Conservation (phyloP, 768 basidiomycete genomes). For the Albatrellus ellisii region DNA sequence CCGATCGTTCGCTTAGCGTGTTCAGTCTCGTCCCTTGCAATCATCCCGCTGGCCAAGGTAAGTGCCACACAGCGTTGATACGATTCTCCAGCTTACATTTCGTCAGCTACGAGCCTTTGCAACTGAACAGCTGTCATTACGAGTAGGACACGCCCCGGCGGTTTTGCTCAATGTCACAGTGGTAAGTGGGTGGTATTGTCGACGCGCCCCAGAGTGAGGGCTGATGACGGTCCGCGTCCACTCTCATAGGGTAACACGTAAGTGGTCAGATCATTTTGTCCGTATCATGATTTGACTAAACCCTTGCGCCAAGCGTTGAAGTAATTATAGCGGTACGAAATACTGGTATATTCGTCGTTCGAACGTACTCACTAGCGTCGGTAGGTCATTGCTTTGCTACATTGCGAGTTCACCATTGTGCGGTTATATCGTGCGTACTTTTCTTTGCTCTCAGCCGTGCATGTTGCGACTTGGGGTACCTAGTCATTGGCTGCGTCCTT, state of each 20-base stretch:
- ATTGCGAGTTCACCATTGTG: slow-evolving; percentile 31
- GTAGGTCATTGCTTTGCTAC: slow-evolving; percentile 31
- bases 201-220: slow-evolving; percentile 1
- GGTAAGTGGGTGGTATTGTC: slow-evolving; percentile 26
- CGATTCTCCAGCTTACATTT: background rate
- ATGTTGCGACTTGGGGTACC: background rate
- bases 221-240: background rate
- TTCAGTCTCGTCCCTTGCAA: slow-evolving; percentile 68
- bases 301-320: slow-evolving; percentile 22
- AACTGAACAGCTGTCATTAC: slow-evolving; percentile 75
- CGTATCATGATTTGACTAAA: background rate
- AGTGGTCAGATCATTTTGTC: background rate
- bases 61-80: background rate
- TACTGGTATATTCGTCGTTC: background rate
- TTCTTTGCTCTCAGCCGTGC: background rate
- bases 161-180: slow-evolving; percentile 79
- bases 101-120: slow-evolving; percentile 64
- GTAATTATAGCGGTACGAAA: slow-evolving; percentile 27
- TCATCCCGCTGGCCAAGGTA: slow-evolving; percentile 76
- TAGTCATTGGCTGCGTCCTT: slow-evolving; percentile 33
- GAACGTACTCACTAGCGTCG: slow-evolving; percentile 6
- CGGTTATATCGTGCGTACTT: slow-evolving; percentile 27
- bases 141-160: slow-evolving; percentile 74
- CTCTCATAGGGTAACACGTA: slow-evolving; percentile 18
- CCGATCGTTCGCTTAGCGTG: background rate